These are phyloP conservation scores for Protomyces lactucae-debilis DNA, from an alignment of 1,139 yeast species.

Conservation along the genomic window DNA sequence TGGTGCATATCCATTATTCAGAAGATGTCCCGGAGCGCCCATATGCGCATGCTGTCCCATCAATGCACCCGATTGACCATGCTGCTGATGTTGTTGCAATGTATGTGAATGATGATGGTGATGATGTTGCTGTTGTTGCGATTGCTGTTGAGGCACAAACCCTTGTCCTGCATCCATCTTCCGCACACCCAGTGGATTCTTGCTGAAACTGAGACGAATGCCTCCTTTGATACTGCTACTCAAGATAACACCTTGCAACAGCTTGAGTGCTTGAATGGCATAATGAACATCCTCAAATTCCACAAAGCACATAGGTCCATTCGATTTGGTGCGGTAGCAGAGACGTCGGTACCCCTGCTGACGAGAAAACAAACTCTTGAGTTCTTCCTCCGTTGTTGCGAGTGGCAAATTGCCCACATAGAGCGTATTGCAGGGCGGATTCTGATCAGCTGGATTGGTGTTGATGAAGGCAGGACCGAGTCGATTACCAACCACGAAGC, in stretches of 20 bases:
- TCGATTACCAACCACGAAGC: conserved; percentile 21
- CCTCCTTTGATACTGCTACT: conserved; percentile 78
- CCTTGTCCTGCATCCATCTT: conserved; percentile 15
- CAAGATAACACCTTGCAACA: conserved; percentile 77
- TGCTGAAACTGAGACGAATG: conserved; percentile 83
- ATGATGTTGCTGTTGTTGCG: not conserved
- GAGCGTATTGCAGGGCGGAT: conserved; percentile 95
- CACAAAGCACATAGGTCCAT: conserved; percentile 98
- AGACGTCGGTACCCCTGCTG: conserved; percentile 90
- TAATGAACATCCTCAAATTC: conserved; percentile 93
- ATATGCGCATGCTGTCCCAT: too few species aligned
- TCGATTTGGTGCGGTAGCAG: conserved; percentile 63
- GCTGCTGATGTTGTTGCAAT: not conserved
- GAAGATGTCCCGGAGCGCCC: not conserved
- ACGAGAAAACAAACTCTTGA: conserved; percentile 77
- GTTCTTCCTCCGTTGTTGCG: conserved; percentile 90
- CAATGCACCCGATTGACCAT: not conserved
- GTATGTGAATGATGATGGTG: not conserved
- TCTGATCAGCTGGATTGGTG: conserved; percentile 95
- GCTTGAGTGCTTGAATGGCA: conserved; percentile 91
- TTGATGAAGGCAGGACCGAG: conserved; percentile 26
- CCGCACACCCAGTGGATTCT: conserved; percentile 94
- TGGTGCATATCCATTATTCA: not conserved
- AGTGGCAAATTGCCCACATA: conserved; percentile 97
- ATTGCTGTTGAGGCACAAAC: conserved; percentile 1